Percentiles rank a stretch among this genome's conserved stretches.
phyloP scores from a whole-genome alignment of 2,329 filamentous ascomycete genomes.

The Monilinia vaccinii-corymbosi region DNA sequence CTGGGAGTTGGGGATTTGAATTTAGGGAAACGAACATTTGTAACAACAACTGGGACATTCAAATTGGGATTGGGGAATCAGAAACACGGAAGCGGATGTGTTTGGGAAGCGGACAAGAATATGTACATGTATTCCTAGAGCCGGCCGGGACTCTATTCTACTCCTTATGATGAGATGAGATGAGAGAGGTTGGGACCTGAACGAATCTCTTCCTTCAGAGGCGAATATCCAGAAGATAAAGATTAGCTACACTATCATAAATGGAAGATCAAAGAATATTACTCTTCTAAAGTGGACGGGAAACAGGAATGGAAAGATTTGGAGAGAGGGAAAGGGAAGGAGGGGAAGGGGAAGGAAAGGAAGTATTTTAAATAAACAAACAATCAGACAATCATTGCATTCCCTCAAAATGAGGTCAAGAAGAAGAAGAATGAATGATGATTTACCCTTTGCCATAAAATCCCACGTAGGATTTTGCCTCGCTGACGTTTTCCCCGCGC shows the following conservation, averaged over 20 bases:
- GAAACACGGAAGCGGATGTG: not conserved
- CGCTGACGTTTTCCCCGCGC: no score
- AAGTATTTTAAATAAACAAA: no score
- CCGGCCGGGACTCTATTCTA: not conserved
- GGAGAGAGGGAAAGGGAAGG: not conserved
- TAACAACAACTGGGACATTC: slow-evolving; percentile 2
- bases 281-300: not conserved
- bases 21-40: not conserved
- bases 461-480: no score
- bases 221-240: not conserved
- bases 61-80: not conserved
- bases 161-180: not conserved
- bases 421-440: no score
- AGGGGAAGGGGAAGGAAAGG: not conserved
- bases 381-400: no score
- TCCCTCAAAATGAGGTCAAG: no score
- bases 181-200: not conserved
- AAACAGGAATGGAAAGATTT: not conserved
- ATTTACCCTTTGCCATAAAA: no score
- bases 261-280: not conserved
- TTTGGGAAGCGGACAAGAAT: not conserved
- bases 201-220: not conserved
- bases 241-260: not conserved
- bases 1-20: not conserved
- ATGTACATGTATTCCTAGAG: not conserved